phyloP scores from a whole-genome alignment of 257 asterid genomes.

The Ajuga chamaepitys region DNA sequence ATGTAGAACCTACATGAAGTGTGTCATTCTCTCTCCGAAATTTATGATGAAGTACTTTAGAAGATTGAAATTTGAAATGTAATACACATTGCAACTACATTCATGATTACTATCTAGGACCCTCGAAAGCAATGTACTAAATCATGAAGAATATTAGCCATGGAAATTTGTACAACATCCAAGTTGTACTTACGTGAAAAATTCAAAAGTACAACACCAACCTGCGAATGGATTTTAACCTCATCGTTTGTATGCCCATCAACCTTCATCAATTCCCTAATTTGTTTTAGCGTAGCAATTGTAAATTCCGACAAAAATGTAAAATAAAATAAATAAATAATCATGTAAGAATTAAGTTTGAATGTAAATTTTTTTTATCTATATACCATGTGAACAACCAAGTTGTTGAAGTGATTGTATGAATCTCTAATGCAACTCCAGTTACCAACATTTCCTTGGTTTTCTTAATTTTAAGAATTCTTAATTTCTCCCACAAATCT shows the following conservation, averaged over 20 bases:
- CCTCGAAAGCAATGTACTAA: not conserved
- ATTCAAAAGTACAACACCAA: conserved; percentile 9
- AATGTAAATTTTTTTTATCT: too few species aligned
- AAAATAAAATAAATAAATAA: too few species aligned
- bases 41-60: too few species aligned
- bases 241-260: conserved; percentile 75
- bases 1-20: too few species aligned
- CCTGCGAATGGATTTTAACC: conserved; percentile 72
- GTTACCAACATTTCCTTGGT: conserved; percentile 62
- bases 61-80: too few species aligned
- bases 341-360: not conserved
- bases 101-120: too few species aligned
- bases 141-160: not conserved
- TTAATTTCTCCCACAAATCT: too few species aligned
- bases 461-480: too few species aligned
- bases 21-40: too few species aligned
- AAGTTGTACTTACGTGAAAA: not conserved
- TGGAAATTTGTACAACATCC: not conserved
- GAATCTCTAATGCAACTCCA: conserved; percentile 51
- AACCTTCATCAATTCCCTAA: conserved; percentile 64
- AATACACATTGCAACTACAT: too few species aligned
- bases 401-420: conserved; percentile 57
- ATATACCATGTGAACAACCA: conserved; percentile 59
- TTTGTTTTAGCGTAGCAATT: conserved; percentile 67
- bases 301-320: not conserved